Percentiles rank a stretch among this genome's conserved stretches.
phyloP scores from a whole-genome alignment of 257 asterid species.

The Mitragyna speciosa region DNA sequence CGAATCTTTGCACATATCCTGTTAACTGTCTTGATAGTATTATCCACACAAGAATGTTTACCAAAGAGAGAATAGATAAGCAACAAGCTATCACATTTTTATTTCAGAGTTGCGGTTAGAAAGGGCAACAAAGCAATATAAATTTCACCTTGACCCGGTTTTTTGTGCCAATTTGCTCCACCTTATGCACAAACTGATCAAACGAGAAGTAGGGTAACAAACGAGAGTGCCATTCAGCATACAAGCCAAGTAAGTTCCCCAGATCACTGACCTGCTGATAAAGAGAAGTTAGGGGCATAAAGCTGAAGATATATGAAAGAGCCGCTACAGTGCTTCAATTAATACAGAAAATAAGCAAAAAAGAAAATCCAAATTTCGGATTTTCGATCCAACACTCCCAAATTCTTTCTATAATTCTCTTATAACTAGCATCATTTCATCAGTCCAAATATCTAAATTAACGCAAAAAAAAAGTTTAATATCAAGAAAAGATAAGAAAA shows the following conservation, averaged over 20 bases:
- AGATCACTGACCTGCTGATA: conserved; percentile 69
- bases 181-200: conserved; percentile 77
- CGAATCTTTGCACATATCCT: not conserved
- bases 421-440: not conserved
- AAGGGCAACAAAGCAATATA: not conserved
- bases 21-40: not conserved
- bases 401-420: not conserved
- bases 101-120: not conserved
- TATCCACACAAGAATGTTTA: not conserved
- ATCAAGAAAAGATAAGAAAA: not conserved
- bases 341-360: too few species aligned
- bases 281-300: not conserved
- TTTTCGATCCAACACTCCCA: not conserved
- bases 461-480: not conserved
- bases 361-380: not conserved
- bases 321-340: not conserved
- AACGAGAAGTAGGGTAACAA: conserved; percentile 79
- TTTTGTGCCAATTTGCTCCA: conserved; percentile 71
- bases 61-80: not conserved
- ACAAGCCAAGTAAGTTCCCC: conserved; percentile 65
- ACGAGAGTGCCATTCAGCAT: conserved; percentile 84
- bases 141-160: conserved; percentile 75
- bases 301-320: too few species aligned
- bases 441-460: not conserved
- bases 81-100: not conserved